Conservation (phyloP, 2,329 filamentous ascomycete species). For the Fusarium anthophilum region DNA sequence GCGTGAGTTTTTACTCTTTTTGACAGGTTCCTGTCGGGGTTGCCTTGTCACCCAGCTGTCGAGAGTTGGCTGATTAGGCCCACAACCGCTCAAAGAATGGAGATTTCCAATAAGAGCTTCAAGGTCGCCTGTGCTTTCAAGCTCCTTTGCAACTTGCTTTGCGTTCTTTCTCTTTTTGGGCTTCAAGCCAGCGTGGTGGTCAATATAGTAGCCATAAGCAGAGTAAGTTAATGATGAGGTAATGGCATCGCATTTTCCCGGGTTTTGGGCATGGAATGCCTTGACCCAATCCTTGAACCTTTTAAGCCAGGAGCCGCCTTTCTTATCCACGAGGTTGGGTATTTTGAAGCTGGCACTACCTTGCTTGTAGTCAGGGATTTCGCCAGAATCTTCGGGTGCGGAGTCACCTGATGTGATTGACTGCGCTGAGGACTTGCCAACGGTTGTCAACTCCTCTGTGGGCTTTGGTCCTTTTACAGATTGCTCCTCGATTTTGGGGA, state of each 20-base stretch:
- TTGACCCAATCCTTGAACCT: conserved; percentile 49
- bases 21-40: not conserved
- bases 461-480: conserved; percentile 3
- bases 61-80: conserved; percentile 1
- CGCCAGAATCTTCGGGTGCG: conserved; percentile 19
- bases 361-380: conserved; percentile 35
- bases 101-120: conserved; percentile 33
- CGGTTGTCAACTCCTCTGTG: conserved; percentile 8
- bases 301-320: conserved; percentile 47
- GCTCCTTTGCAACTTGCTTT: conserved; percentile 43
- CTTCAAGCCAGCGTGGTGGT: conserved; percentile 44
- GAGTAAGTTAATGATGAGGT: conserved; percentile 36
- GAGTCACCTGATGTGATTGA: conserved; percentile 13
- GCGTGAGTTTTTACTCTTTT: conserved; percentile 30
- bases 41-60: conserved; percentile 14
- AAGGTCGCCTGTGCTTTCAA: conserved; percentile 40
- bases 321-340: conserved; percentile 41
- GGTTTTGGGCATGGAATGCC: conserved; percentile 44
- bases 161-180: conserved; percentile 47
- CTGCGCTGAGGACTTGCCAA: not conserved
- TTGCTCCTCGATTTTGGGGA: conserved; percentile 40
- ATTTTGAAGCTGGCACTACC: conserved; percentile 39
- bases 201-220: conserved; percentile 46
- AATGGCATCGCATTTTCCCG: conserved; percentile 31
- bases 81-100: conserved; percentile 1